Base-by-base conservation (phyloP, 2,329 filamentous ascomycete genomes). In the Corynespora cassiicola region DNA sequence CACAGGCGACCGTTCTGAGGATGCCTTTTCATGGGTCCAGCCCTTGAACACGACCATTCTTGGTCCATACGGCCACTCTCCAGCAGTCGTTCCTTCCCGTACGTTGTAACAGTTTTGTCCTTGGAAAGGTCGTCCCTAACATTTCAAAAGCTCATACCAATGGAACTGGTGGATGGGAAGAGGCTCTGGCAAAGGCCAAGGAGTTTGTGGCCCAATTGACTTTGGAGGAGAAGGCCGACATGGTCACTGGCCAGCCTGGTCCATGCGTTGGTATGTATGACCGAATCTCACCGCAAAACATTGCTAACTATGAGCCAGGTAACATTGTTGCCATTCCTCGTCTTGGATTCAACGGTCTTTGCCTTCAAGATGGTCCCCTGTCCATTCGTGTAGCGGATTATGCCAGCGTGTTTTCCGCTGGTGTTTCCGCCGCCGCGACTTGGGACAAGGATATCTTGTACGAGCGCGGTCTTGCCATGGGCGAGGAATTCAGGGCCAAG, bases 201-300 rank as follows among this genome's bases (percentile, higher is more conserved):
- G 46, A 44, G 4, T 63, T 71, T n/a, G 59, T 69, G 22, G 53
- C 54, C 6, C 50, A 62, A 15, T 50, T 72, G n/a, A 67, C 65
- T 3, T 43, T 63, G 8, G 59, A 64, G 21, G 67, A 71, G 36
- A 72, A 71, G 31, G 50, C 65, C 12, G 63, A 58, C 45, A 53
- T 56, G 24, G 56, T 63, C 20, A 62, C 58, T 15, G 58, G 85
- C 3, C 82, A 87, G 84, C 52, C 53, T 20, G 63, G 61, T 14
- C 58, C 60, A 8, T 92, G 88, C 49, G 82, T 85, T 20, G 58
- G 86, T 85, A 11, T 15, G 28, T 29, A 19, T n/a, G 9, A 28
- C 26, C 10, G 26, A 28, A 15, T 16, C 24, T n/a, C 10, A 20
- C 31, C 8, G 20, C 18, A 35, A 35, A 7, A 8, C 14, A 7